phyloP scores from a whole-genome alignment of 2,329 filamentous ascomycete species.

The Hysterium pulicare region DNA sequence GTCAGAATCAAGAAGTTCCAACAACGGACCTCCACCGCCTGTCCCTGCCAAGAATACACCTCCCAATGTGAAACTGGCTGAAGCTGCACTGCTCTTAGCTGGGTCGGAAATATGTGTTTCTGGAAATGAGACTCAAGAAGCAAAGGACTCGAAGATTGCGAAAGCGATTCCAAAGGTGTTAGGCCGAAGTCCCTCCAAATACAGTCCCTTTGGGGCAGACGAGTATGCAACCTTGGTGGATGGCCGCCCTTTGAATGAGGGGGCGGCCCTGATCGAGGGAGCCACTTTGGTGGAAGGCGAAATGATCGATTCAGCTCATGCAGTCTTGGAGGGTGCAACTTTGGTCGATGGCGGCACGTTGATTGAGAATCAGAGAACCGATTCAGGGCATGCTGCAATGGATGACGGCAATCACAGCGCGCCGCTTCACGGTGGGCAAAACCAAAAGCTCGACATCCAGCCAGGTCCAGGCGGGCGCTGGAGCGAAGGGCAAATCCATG shows the following conservation, averaged over 20 bases:
- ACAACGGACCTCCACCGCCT: slow-evolving; percentile 28
- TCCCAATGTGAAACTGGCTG: slow-evolving; percentile 16
- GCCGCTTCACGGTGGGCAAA: slow-evolving; percentile 7
- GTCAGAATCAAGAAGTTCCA: too few species aligned
- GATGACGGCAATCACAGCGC: slow-evolving; percentile 10
- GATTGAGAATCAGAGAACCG: slow-evolving; percentile 5
- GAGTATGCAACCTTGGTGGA: slow-evolving; percentile 29
- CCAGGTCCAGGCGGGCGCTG: too few species aligned
- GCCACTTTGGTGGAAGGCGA: slow-evolving; percentile 1
- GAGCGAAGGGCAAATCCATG: slow-evolving; percentile 13
- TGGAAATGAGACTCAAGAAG: not conserved
- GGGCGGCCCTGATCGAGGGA: not conserved
- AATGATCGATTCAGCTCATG: slow-evolving; percentile 9
- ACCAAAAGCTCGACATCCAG: slow-evolving; percentile 1
- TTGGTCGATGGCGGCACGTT: not conserved
- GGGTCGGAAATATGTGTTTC: not conserved
- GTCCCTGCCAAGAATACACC: slow-evolving; percentile 47
- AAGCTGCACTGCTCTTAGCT: not conserved
- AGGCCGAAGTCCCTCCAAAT: slow-evolving; percentile 22
- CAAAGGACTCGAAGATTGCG: slow-evolving; percentile 4
- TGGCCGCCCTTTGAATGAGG: not conserved
- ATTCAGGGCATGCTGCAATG: slow-evolving; percentile 8
- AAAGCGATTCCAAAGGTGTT: slow-evolving; percentile 10
- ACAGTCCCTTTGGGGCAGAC: slow-evolving; percentile 18
- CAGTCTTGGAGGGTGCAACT: not conserved